A percentile compares a stretch with the other conserved stretches of the same genome.
phyloP scores from a whole-genome alignment of 805 yeast species.

The Wickerhamomyces rabaulensis region DNA sequence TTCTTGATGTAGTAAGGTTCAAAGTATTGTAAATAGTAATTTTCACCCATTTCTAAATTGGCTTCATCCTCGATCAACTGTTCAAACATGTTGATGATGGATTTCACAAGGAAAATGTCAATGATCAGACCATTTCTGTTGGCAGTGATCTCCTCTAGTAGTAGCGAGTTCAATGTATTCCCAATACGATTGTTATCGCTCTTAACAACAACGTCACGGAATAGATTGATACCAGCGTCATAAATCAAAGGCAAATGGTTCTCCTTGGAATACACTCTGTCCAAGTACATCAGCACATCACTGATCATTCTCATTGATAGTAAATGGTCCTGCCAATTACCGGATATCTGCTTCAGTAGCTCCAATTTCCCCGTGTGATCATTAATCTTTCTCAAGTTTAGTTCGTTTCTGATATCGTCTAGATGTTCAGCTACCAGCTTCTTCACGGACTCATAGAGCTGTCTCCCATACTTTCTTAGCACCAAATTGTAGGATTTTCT shows the following conservation, averaged over 20 bases:
- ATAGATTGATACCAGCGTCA: slow-evolving; percentile 68
- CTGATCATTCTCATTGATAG: slow-evolving; percentile 72
- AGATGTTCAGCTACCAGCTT: slow-evolving; percentile 44
- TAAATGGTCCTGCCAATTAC: slow-evolving; percentile 64
- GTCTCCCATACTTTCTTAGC: slow-evolving; percentile 59
- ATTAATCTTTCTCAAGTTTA: slow-evolving; percentile 12
- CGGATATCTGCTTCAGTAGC: slow-evolving; percentile 31
- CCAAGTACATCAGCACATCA: slow-evolving; percentile 82
- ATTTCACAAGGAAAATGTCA: slow-evolving; percentile 54
- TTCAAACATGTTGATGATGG: slow-evolving; percentile 68
- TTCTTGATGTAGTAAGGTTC: slow-evolving; percentile 58
- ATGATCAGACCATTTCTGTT: slow-evolving; percentile 54
- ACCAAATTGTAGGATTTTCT: slow-evolving; percentile 75
- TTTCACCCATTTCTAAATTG: slow-evolving; percentile 41
- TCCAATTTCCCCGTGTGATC: slow-evolving; percentile 17
- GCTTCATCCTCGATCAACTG: slow-evolving; percentile 44
- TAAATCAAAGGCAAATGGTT: slow-evolving; percentile 56
- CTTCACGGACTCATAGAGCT: slow-evolving; percentile 57
- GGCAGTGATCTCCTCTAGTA: slow-evolving; percentile 51
- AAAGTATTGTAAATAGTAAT: slow-evolving; percentile 56
- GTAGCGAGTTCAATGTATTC: slow-evolving; percentile 37
- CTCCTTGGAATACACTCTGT: slow-evolving; percentile 77
- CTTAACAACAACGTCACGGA: slow-evolving; percentile 55
- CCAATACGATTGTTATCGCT: slow-evolving; percentile 48
- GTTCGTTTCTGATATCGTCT: slow-evolving; percentile 18